These are phyloP conservation scores for Plasmodium cynomolgi DNA, from an alignment of 169 alveolate species.

Conservation along the genomic window DNA sequence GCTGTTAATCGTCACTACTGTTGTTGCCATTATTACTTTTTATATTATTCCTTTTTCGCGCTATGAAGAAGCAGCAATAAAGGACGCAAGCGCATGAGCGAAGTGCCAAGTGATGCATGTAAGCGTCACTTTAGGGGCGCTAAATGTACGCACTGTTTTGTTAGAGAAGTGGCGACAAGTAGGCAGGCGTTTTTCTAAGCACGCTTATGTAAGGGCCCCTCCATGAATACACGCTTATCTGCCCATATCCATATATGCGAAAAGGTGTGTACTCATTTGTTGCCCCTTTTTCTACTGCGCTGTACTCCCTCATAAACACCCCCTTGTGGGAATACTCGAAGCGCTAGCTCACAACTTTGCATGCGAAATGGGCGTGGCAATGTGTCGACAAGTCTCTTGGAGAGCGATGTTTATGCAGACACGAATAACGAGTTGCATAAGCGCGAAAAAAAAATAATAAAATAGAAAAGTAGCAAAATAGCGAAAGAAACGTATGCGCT, in stretches of 20 bases:
- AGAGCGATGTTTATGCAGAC: not conserved
- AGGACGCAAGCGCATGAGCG: not conserved
- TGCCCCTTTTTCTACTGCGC: not conserved
- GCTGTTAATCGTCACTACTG: not conserved
- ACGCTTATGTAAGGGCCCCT: not conserved
- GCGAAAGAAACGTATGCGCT: not conserved
- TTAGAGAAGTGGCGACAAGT: not conserved
- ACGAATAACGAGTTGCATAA: not conserved
- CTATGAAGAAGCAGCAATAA: not conserved
- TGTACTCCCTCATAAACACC: not conserved
- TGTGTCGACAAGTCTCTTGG: not conserved
- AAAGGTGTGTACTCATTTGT: not conserved
- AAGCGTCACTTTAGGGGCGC: not conserved
- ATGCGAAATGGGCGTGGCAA: not conserved
- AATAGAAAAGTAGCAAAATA: not conserved
- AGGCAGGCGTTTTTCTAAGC: not conserved
- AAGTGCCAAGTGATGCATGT: not conserved
- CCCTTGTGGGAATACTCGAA: not conserved
- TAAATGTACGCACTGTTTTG: not conserved
- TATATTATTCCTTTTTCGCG: not conserved
- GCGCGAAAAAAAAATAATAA: not conserved
- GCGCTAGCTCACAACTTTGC: not conserved
- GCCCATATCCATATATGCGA: not conserved
- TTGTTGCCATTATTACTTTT: not conserved
- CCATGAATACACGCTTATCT: not conserved